Evolutionary conservation across 352 stramenopile species (phyloP).

Genomic region (Pythium monospermum): DNA sequence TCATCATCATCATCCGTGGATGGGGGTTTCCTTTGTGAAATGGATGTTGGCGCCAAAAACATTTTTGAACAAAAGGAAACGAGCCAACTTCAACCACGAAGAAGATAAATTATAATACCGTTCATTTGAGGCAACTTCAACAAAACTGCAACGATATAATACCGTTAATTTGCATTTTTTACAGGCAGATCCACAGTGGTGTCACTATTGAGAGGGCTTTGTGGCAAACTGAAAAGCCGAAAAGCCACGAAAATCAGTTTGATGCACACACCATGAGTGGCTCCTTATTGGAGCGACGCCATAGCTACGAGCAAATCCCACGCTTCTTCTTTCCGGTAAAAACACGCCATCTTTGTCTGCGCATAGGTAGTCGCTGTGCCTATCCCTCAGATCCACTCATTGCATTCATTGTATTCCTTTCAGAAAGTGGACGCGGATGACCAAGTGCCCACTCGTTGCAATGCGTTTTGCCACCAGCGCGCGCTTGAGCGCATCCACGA

Average conservation of each 20-base stretch:
- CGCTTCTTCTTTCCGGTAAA: constrained; percentile 45
- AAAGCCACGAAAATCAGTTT: background rate
- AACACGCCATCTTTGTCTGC: too few relatives aligned
- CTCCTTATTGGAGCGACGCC: constrained; percentile 15
- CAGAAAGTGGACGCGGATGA: constrained; percentile 10
- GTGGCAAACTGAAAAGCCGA: background rate
- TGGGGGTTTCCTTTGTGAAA: background rate
- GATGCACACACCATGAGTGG: background rate
- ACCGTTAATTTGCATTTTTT: too few relatives aligned
- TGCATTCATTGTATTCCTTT: background rate
- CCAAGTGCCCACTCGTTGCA: background rate
- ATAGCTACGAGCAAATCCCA: constrained; percentile 29
- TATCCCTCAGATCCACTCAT: background rate
- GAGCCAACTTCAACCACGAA: too few relatives aligned
- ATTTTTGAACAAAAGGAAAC: background rate
- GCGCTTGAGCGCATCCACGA: constrained; percentile 14
- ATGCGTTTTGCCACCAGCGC: constrained; percentile 11
- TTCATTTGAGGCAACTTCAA: too few relatives aligned
- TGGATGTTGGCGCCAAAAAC: constrained; percentile 3
- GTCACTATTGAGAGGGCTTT: too few relatives aligned
- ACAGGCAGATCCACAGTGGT: too few relatives aligned
- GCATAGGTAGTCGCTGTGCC: background rate
- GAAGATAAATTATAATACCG: too few relatives aligned
- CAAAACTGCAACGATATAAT: too few relatives aligned
- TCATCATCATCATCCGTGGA: too few relatives aligned